Conservation (phyloP, 257 asterid genomes). For the Salvia splendens region DNA sequence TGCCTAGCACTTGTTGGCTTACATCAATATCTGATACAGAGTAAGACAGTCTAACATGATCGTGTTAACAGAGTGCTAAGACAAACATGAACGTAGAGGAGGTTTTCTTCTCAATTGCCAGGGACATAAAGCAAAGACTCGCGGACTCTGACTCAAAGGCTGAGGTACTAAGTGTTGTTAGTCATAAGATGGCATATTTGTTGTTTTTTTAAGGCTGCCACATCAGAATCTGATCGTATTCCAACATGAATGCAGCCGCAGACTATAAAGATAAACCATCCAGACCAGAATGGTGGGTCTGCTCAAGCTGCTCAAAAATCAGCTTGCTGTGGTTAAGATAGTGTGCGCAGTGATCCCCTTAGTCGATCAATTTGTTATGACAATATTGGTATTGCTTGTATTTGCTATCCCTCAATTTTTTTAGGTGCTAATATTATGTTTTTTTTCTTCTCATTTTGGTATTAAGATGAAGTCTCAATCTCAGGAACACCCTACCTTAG, state of each 20-base stretch:
- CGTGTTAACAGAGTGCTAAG: slow-evolving; percentile 69
- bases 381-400: slow-evolving; percentile 38
- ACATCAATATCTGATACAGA: background rate
- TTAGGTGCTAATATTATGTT: slow-evolving; percentile 37
- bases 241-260: slow-evolving; percentile 54
- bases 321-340: slow-evolving; percentile 65
- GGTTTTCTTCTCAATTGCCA: slow-evolving; percentile 79
- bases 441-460: slow-evolving; percentile 21
- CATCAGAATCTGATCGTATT: background rate
- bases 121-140: slow-evolving; percentile 82
- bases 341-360: slow-evolving; percentile 23
- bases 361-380: slow-evolving; percentile 39
- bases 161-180: slow-evolving; percentile 48
- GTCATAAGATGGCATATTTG: background rate
- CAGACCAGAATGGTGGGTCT: slow-evolving; percentile 49
- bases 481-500: background rate
- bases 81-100: slow-evolving; percentile 86
- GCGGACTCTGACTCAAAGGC: slow-evolving; percentile 71
- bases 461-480: slow-evolving; percentile 1
- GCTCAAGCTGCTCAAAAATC: slow-evolving; percentile 71
- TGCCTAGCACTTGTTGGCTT: background rate
- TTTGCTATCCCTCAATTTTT: slow-evolving; percentile 34
- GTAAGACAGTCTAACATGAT: slow-evolving; percentile 17
- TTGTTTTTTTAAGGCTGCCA: background rate
- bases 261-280: slow-evolving; percentile 56